These are phyloP conservation scores for Vitis cinerea DNA, from an alignment of 164 flowering plant genomes.

Conservation along the genomic window DNA sequence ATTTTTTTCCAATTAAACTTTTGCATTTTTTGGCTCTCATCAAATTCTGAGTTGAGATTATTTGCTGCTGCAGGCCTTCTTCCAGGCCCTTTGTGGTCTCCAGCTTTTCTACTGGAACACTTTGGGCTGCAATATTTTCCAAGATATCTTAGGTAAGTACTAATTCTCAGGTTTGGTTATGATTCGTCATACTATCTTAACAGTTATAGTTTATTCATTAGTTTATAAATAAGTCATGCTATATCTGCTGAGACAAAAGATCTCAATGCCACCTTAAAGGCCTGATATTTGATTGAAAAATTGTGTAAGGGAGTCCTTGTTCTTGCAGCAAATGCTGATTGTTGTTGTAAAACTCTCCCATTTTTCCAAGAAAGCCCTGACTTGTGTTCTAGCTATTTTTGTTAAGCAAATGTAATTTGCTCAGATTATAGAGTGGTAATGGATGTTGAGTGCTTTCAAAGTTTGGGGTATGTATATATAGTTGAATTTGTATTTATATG, in stretches of 20 bases:
- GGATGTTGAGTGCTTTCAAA: neutral
- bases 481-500: neutral
- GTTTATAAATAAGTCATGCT: too few relatives aligned
- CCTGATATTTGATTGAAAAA: too few relatives aligned
- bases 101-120: slow-evolving; percentile 66
- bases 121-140: slow-evolving; percentile 54
- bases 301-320: neutral
- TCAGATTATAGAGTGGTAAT: neutral
- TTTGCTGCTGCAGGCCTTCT: slow-evolving; percentile 48
- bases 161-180: neutral
- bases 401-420: neutral
- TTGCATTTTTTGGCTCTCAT: slow-evolving; percentile 11
- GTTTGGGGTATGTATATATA: neutral
- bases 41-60: slow-evolving; percentile 19
- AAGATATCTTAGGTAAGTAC: slow-evolving; percentile 55
- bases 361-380: neutral
- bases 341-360: neutral
- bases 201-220: neutral
- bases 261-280: too few relatives aligned
- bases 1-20: neutral
- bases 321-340: neutral
- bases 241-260: too few relatives aligned
- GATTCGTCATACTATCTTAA: neutral
- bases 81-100: slow-evolving; percentile 71
- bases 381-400: neutral